A percentile compares a stretch with the other conserved stretches of the same genome.
phyloP scores from a whole-genome alignment of 2,329 filamentous ascomycete species.

The Cladorrhinum sp. region DNA sequence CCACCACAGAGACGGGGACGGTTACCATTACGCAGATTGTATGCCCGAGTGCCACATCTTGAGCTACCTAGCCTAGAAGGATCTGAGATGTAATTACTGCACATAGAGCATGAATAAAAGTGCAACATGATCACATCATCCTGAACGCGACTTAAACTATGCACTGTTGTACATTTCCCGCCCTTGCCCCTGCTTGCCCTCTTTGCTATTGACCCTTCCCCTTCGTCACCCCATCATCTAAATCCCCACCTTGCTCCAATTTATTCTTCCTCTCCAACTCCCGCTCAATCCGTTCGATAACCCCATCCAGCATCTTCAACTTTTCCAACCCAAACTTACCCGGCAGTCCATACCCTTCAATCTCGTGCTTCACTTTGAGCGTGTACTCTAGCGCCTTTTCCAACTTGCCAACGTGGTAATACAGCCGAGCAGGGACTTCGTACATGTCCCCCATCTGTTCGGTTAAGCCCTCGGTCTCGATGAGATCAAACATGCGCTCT shows the following conservation, averaged over 20 bases:
- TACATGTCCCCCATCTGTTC: constrained; percentile 21
- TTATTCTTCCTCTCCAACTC: constrained; percentile 12
- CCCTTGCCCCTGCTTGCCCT: no score
- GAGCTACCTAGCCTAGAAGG: no score
- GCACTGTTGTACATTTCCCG: no score
- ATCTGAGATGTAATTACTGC: no score
- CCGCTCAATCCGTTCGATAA: constrained; percentile 12
- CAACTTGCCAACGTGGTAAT: constrained; percentile 24
- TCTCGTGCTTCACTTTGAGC: constrained; percentile 13
- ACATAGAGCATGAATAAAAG: no score
- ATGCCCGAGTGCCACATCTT: not conserved
- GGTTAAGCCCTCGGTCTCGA: constrained; percentile 21
- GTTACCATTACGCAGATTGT: constrained; percentile 25
- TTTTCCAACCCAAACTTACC: constrained; percentile 9
- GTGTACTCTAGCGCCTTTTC: constrained; percentile 22
- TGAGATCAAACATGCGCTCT: constrained; percentile 18
- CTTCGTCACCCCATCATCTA: not conserved
- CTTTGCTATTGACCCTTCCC: no score
- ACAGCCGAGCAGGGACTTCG: constrained; percentile 23
- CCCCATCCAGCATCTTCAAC: constrained; percentile 14
- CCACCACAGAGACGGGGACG: not conserved
- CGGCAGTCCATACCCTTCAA: constrained; percentile 16
- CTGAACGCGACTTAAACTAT: no score
- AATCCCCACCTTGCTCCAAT: not conserved
- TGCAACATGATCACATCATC: no score